Conservation (phyloP, 345 rosid genomes). For the Salix viminalis region DNA sequence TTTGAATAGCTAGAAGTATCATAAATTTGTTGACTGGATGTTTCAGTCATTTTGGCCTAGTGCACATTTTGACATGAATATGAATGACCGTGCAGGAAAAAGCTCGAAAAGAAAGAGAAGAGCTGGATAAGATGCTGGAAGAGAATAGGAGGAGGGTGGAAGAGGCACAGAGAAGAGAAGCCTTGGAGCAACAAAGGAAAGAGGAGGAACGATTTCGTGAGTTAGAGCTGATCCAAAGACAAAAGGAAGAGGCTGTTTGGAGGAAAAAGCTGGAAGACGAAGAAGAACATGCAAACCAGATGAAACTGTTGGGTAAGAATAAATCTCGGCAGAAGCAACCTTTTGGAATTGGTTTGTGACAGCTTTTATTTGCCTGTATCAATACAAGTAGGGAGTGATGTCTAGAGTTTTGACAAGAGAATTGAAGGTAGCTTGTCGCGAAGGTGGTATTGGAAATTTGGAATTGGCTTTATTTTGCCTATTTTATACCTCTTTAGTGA, state of each 20-base stretch:
- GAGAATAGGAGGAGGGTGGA: conserved; percentile 82
- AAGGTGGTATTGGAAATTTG: not conserved
- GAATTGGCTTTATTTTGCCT: not conserved
- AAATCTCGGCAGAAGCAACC: conserved; percentile 50
- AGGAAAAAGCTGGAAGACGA: conserved; percentile 62
- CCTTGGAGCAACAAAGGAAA: conserved; percentile 67
- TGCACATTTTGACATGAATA: not conserved
- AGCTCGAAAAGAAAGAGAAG: conserved; percentile 77
- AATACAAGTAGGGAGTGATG: not conserved
- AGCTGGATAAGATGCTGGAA: conserved; percentile 81
- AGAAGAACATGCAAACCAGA: conserved; percentile 52
- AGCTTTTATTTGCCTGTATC: too few relatives aligned
- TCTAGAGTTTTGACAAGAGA: not conserved
- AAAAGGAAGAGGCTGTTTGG: conserved; percentile 69
- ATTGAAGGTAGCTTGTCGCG: not conserved
- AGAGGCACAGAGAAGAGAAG: conserved; percentile 80
- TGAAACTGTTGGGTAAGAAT: conserved; percentile 35
- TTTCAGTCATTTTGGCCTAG: not conserved
- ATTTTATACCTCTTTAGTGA: not conserved
- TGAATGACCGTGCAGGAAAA: conserved; percentile 46
- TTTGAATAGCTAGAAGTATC: not conserved
- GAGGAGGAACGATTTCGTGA: conserved; percentile 80
- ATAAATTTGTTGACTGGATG: not conserved
- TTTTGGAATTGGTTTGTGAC: conserved; percentile 36
- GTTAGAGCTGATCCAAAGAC: conserved; percentile 66